Percentiles rank a stretch among this genome's conserved stretches.
Conservation (phyloP, 192 early-diverging fungal genomes). For the Backusella parvicylindrica region DNA sequence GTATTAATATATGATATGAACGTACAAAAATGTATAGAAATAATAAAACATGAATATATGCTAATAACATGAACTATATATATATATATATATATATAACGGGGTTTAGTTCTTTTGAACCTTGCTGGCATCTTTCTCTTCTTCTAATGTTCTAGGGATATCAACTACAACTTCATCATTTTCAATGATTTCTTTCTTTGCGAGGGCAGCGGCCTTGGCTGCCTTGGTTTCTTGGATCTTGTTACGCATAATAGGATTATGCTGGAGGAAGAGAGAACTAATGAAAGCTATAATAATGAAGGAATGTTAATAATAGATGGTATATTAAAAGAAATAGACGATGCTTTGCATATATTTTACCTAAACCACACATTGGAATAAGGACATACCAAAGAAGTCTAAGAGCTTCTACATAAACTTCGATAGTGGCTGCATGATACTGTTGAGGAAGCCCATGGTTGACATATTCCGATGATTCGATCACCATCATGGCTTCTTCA, state of each 20-base stretch:
- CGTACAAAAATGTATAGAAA: not conserved
- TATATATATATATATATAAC: not conserved
- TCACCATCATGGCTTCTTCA: slow-evolving; percentile 3
- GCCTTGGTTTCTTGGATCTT: not conserved
- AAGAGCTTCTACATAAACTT: slow-evolving; percentile 21
- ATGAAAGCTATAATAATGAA: not conserved
- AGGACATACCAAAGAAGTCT: slow-evolving; percentile 26
- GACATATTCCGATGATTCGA: slow-evolving; percentile 19
- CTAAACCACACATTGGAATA: slow-evolving; percentile 16
- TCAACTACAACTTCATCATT: not conserved
- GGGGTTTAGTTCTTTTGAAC: not conserved
- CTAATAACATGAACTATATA: not conserved
- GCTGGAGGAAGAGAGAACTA: not conserved
- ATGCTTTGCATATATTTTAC: not conserved
- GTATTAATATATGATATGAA: not conserved
- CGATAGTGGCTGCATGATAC: slow-evolving; percentile 8
- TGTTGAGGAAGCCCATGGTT: slow-evolving; percentile 18
- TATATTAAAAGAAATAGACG: too few relatives aligned
- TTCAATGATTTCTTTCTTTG: not conserved
- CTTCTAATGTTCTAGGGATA: not conserved
- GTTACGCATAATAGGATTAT: not conserved
- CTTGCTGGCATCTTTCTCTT: not conserved
- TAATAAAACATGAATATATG: not conserved
- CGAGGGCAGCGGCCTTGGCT: not conserved
- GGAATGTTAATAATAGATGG: not conserved